Evolutionary conservation across 2,329 filamentous ascomycete genomes (phyloP).

Genomic region (Triangularia setosa): DNA sequence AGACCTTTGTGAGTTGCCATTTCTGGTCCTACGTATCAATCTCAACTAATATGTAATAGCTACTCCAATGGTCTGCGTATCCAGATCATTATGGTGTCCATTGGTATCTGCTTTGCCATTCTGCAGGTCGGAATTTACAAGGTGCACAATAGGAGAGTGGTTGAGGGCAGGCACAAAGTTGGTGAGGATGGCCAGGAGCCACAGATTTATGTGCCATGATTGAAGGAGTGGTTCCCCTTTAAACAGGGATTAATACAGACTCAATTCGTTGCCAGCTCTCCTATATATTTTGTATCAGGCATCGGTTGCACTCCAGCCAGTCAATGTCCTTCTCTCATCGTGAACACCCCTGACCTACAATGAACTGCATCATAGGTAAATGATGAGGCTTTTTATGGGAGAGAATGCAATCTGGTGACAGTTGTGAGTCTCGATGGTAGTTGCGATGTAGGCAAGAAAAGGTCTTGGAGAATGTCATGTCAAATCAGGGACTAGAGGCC

Average conservation of each 20-base stretch:
- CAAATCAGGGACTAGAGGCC: no score
- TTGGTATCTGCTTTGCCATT: constrained; percentile 12
- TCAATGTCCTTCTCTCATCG: not conserved
- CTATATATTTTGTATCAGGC: no score
- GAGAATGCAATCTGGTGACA: no score
- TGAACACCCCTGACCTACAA: no score
- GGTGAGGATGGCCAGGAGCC: not conserved
- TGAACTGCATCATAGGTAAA: not conserved
- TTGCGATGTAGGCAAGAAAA: no score
- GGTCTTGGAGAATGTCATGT: no score
- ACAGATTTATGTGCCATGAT: constrained; percentile 7
- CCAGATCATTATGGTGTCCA: constrained; percentile 16
- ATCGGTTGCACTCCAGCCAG: no score
- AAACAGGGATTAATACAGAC: not conserved
- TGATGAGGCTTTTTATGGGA: no score
- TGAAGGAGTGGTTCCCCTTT: not conserved
- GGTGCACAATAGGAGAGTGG: constrained; percentile 12
- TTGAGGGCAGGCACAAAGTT: not conserved
- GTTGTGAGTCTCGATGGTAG: no score
- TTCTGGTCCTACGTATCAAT: no score
- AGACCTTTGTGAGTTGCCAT: constrained; percentile 17
- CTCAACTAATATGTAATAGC: not conserved
- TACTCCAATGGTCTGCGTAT: constrained; percentile 13
- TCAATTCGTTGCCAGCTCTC: no score
- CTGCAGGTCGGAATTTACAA: constrained; percentile 13